Evolutionary conservation across 208 protist genomes (phyloP).

Genomic region (Entamoeba dispar): DNA sequence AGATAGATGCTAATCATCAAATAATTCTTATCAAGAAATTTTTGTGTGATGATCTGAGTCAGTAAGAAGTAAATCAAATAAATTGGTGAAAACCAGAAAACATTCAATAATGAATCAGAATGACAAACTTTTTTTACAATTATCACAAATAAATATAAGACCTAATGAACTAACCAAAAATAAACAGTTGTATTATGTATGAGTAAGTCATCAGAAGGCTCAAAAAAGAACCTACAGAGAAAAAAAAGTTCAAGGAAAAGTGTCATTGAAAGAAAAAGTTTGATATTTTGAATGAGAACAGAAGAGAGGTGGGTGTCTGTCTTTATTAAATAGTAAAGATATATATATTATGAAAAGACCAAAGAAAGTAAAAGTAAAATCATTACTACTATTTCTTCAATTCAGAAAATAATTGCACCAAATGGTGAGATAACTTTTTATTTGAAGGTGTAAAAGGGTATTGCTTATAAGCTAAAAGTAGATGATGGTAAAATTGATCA

Average conservation of each 20-base stretch:
- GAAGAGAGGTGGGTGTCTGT: neutral
- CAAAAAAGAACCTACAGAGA: neutral
- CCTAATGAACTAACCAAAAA: neutral
- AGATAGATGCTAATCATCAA: too few relatives aligned
- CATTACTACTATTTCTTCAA: neutral
- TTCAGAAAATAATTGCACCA: neutral
- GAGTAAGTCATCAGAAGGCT: neutral
- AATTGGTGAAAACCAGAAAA: neutral
- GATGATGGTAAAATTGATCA: neutral
- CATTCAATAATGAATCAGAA: neutral
- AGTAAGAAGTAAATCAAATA: too few relatives aligned
- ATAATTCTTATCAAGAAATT: too few relatives aligned
- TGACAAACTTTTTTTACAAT: neutral
- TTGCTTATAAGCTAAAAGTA: neutral
- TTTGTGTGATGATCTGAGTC: too few relatives aligned
- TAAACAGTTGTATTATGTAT: neutral
- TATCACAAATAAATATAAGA: neutral
- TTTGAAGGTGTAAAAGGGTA: neutral
- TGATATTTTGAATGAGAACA: neutral
- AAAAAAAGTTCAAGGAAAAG: neutral
- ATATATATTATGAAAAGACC: neutral
- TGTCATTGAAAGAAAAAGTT: neutral
- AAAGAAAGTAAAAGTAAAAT: neutral
- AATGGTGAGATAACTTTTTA: neutral
- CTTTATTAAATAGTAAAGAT: neutral